phyloP scores from a whole-genome alignment of 2,329 filamentous ascomycete species.

The Aureobasidium musti region DNA sequence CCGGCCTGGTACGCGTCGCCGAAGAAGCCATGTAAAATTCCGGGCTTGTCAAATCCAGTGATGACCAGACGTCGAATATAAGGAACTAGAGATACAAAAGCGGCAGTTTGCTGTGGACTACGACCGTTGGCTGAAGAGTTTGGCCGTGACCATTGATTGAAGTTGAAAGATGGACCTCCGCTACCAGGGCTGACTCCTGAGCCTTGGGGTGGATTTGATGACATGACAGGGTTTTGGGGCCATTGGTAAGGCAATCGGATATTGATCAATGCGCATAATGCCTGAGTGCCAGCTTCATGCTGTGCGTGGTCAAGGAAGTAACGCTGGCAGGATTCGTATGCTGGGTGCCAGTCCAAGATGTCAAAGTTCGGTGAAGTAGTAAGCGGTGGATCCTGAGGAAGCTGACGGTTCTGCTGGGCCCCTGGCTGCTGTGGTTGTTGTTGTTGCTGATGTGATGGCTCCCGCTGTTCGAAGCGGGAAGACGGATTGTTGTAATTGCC shows the following conservation, averaged over 20 bases:
- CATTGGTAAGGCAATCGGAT: slow-evolving; percentile 87
- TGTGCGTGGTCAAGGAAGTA: slow-evolving; percentile 94
- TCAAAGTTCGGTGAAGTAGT: slow-evolving; percentile 61
- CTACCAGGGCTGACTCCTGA: slow-evolving; percentile 6
- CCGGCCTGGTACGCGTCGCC: slow-evolving; percentile 88
- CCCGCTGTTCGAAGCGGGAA: slow-evolving; percentile 6
- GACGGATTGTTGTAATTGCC: slow-evolving; percentile 18
- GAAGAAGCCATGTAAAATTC: slow-evolving; percentile 92
- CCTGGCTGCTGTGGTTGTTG: slow-evolving; percentile 17
- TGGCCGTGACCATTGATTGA: slow-evolving; percentile 39
- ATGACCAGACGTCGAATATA: slow-evolving; percentile 89
- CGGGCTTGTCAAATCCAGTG: slow-evolving; percentile 84
- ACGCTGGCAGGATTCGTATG: slow-evolving; percentile 83
- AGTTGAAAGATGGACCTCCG: slow-evolving; percentile 35
- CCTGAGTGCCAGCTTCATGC: slow-evolving; percentile 78
- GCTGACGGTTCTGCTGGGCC: slow-evolving; percentile 6
- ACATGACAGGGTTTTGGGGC: slow-evolving; percentile 51
- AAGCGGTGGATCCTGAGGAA: slow-evolving; percentile 34
- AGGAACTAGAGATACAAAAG: slow-evolving; percentile 71
- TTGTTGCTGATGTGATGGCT: slow-evolving; percentile 13
- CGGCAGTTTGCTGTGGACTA: slow-evolving; percentile 37
- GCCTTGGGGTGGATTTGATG: slow-evolving; percentile 39
- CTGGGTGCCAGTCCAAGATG: slow-evolving; percentile 90
- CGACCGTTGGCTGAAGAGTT: slow-evolving; percentile 44
- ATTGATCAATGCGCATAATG: slow-evolving; percentile 86